Evolutionary conservation across 768 basidiomycete genomes (phyloP).

Genomic region (Hebeloma cylindrosporum): DNA sequence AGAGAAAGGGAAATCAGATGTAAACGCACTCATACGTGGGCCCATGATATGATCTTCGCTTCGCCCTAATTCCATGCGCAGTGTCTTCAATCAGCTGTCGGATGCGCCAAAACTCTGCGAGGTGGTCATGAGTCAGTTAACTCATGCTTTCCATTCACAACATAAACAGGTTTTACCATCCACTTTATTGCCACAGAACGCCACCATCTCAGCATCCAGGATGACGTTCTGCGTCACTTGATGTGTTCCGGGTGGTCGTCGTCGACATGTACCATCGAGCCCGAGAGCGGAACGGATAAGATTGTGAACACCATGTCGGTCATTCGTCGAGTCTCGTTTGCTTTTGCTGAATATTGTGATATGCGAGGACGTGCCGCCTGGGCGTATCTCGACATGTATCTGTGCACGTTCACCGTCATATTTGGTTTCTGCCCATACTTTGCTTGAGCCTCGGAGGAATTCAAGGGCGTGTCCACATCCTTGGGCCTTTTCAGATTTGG

Average conservation of each 20-base stretch:
- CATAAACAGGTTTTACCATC: slow-evolving; percentile 55
- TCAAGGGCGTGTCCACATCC: slow-evolving; percentile 56
- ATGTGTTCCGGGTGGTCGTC: slow-evolving; percentile 4
- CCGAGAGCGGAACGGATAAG: slow-evolving; percentile 64
- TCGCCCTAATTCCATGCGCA: slow-evolving; percentile 50
- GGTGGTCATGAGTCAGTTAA: background rate
- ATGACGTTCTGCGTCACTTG: slow-evolving; percentile 44
- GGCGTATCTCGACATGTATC: slow-evolving; percentile 72
- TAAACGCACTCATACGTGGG: slow-evolving; percentile 18
- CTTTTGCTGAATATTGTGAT: slow-evolving; percentile 90
- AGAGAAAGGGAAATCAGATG: background rate
- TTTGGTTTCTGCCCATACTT: slow-evolving; percentile 87
- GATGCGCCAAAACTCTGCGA: slow-evolving; percentile 75
- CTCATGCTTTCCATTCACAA: background rate
- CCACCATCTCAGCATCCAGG: slow-evolving; percentile 89
- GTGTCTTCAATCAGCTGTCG: slow-evolving; percentile 57
- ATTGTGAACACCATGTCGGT: slow-evolving; percentile 63
- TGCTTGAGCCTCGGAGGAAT: slow-evolving; percentile 39
- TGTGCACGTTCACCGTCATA: slow-evolving; percentile 96
- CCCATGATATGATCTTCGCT: slow-evolving; percentile 19
- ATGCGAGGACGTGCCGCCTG: slow-evolving; percentile 32
- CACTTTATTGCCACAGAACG: slow-evolving; percentile 65
- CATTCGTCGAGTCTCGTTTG: slow-evolving; percentile 75
- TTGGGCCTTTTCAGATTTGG: slow-evolving; percentile 79
- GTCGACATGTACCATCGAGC: background rate